Evolutionary conservation across 2,329 filamentous ascomycete species (phyloP).

Genomic region (Xylariaceae sp.): DNA sequence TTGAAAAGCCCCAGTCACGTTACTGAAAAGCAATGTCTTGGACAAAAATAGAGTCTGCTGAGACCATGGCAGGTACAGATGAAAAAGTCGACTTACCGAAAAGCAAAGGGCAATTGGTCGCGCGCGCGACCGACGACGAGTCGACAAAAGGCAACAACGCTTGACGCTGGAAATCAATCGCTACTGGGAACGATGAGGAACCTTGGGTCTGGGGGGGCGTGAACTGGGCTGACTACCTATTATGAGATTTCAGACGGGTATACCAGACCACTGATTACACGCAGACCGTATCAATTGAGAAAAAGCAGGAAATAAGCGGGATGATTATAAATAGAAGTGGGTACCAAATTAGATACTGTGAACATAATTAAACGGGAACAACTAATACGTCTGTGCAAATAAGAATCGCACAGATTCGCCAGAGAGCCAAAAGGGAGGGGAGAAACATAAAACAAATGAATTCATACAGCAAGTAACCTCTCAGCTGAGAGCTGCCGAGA

Average conservation of each 20-base stretch:
- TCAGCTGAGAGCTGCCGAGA: conserved; percentile 36
- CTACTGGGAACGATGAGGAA: conserved; percentile 3
- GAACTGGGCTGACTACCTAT: conserved; percentile 2
- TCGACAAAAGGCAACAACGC: background rate
- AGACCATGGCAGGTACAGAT: background rate
- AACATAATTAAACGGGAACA: conserved; percentile 18
- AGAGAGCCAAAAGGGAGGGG: background rate
- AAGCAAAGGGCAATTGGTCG: background rate
- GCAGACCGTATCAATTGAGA: conserved; percentile 4
- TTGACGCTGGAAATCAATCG: conserved; percentile 1
- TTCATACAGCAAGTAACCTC: conserved; percentile 31
- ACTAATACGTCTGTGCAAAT: background rate
- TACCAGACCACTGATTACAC: conserved; percentile 7
- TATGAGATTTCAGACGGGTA: conserved; percentile 9
- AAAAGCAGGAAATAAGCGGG: conserved; percentile 14
- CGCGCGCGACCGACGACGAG: background rate
- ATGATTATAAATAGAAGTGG: conserved; percentile 29
- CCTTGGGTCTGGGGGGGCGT: background rate
- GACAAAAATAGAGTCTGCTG: background rate
- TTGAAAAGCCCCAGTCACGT: conserved; percentile 7
- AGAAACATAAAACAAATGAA: conserved; percentile 15
- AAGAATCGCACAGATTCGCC: too few species aligned
- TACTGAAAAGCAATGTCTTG: background rate
- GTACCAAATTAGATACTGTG: conserved; percentile 22
- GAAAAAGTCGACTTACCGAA: conserved; percentile 7